phyloP scores from a whole-genome alignment of 2,329 filamentous ascomycete genomes.

The Aphanocladium album region DNA sequence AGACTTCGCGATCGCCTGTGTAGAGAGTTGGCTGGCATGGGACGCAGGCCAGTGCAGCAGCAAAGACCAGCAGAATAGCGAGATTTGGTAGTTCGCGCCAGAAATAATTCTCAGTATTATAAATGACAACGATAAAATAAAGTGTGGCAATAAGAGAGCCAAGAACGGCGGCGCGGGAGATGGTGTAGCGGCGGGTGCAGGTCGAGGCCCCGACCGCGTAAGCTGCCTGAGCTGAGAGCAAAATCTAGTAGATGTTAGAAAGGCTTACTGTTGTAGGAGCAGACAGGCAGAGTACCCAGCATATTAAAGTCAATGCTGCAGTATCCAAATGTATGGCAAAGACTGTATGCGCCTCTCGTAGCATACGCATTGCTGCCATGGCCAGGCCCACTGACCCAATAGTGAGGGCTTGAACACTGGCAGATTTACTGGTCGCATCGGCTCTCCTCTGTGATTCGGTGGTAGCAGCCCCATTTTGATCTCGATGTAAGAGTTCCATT shows the following conservation, averaged over 20 bases:
- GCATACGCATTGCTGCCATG: not conserved
- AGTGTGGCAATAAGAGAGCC: no score
- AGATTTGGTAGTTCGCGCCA: not conserved
- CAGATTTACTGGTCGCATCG: not conserved
- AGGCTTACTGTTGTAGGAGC: not conserved
- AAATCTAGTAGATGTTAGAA: not conserved
- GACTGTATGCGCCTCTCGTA: not conserved
- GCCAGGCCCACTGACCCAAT: not conserved
- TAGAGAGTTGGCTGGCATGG: not conserved
- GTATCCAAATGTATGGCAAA: not conserved
- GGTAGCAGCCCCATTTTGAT: not conserved
- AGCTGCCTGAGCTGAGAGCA: not conserved
- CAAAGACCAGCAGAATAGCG: not conserved
- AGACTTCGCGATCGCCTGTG: not conserved
- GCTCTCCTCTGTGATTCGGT: not conserved
- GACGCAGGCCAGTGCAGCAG: not conserved
- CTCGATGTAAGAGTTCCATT: not conserved
- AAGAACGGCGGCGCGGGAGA: no score
- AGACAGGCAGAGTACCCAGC: not conserved
- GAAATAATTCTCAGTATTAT: not conserved
- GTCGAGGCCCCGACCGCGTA: not conserved
- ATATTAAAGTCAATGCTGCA: not conserved
- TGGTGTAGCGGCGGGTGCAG: not conserved
- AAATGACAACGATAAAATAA: not conserved
- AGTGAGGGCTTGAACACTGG: not conserved